Percentiles rank a stretch among this genome's conserved stretches.
Evolutionary conservation across 305 asterid genomes (phyloP).

Genomic region (Plantago lanceolata): DNA sequence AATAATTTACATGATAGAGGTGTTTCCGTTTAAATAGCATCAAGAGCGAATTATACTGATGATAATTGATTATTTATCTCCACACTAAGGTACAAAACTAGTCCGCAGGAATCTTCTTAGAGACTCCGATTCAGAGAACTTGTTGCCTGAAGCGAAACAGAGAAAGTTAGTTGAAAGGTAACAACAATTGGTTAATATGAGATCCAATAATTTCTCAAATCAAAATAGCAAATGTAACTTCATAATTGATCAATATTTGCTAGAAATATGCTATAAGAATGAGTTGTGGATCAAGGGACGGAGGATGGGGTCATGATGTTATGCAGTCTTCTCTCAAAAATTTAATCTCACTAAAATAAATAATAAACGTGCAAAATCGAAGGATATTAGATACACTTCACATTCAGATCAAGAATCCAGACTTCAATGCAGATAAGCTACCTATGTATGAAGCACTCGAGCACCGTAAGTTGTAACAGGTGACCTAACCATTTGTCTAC

Average conservation of each 20-base stretch:
- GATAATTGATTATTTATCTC: background rate
- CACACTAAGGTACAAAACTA: conserved; percentile 3
- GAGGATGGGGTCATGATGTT: background rate
- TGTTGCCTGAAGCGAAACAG: background rate
- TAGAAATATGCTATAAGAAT: background rate
- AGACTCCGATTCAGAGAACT: background rate
- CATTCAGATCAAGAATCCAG: no score
- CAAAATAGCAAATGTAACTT: background rate
- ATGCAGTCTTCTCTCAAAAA: background rate
- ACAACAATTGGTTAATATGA: no score
- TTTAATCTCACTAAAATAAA: no score
- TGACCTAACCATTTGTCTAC: no score
- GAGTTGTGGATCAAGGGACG: background rate
- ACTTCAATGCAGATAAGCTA: no score
- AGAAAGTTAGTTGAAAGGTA: background rate
- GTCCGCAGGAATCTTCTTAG: background rate
- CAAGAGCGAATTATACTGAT: conserved; percentile 14
- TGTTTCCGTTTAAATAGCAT: conserved; percentile 1
- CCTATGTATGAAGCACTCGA: no score
- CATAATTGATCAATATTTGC: background rate
- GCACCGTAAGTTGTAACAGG: no score
- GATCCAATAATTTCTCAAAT: background rate
- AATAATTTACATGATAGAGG: conserved; percentile 28
- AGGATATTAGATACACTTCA: no score
- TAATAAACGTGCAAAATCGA: no score